Evolutionary conservation across 2,329 filamentous ascomycete species (phyloP).

Genomic region (Exophiala alcalophila): DNA sequence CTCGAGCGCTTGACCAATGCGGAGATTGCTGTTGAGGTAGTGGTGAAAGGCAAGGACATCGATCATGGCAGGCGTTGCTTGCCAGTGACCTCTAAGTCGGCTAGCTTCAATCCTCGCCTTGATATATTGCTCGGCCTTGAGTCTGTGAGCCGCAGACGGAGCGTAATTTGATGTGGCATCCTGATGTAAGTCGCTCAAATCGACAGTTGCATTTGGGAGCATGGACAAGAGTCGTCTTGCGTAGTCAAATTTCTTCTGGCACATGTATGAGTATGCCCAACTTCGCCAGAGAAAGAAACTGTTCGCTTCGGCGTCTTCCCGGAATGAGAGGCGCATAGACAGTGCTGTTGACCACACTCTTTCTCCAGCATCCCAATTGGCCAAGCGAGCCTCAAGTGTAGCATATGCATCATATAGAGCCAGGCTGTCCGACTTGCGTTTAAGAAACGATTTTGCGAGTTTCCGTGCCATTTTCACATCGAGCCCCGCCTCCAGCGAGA

Average conservation of each 20-base stretch:
- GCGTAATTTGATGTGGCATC: slow-evolving; percentile 6
- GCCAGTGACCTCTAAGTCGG: slow-evolving; percentile 44
- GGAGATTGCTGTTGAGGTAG: slow-evolving; percentile 56
- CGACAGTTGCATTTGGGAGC: slow-evolving; percentile 38
- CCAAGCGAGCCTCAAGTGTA: slow-evolving; percentile 62
- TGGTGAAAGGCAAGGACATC: slow-evolving; percentile 64
- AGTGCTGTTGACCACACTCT: slow-evolving; percentile 68
- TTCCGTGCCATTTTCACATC: slow-evolving; percentile 61
- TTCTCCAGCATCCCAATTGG: slow-evolving; percentile 56
- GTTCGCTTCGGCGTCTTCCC: slow-evolving; percentile 37
- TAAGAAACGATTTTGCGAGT: slow-evolving; percentile 70
- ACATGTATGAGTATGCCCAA: slow-evolving; percentile 68
- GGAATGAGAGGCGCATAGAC: slow-evolving; percentile 50
- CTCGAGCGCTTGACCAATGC: slow-evolving; percentile 39
- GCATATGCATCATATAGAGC: slow-evolving; percentile 77
- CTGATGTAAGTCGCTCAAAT: slow-evolving; percentile 34
- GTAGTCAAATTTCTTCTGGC: slow-evolving; percentile 36
- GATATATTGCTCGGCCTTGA: slow-evolving; percentile 49
- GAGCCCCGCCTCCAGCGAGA: slow-evolving; percentile 63
- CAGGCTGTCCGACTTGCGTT: slow-evolving; percentile 60
- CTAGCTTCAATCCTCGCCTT: slow-evolving; percentile 54
- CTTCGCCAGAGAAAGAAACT: slow-evolving; percentile 54
- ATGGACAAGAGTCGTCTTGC: slow-evolving; percentile 42
- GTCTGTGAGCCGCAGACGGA: slow-evolving; percentile 22
- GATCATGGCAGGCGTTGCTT: slow-evolving; percentile 54